These are phyloP conservation scores for Ganoderma resinaceum DNA, from an alignment of 1,284 basidiomycete species.

Conservation along the genomic window DNA sequence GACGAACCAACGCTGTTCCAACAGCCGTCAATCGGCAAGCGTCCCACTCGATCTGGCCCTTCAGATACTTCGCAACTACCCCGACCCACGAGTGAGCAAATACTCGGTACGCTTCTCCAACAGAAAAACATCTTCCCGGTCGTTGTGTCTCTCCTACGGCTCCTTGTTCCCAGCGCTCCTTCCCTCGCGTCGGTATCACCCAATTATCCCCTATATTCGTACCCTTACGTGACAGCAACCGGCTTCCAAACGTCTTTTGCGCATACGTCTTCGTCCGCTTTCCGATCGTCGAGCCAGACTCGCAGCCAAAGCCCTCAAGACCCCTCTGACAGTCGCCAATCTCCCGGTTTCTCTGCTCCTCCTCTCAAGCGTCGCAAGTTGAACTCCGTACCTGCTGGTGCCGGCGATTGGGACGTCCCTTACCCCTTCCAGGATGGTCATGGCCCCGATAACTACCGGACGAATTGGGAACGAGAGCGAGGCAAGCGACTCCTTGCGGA, in stretches of 20 bases:
- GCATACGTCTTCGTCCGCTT: background rate
- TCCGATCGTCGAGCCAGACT: background rate
- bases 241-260: background rate
- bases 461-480: slow-evolving; percentile 68
- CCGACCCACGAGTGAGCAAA: slow-evolving; percentile 59
- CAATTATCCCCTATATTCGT: slow-evolving; percentile 16
- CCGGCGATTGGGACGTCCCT: slow-evolving; percentile 80
- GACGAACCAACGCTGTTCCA: slow-evolving; percentile 47
- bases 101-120: slow-evolving; percentile 61
- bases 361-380: slow-evolving; percentile 66
- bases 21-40: slow-evolving; percentile 28
- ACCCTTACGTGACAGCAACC: slow-evolving; percentile 13
- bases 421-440: slow-evolving; percentile 76
- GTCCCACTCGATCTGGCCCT: slow-evolving; percentile 18
- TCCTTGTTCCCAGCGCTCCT: slow-evolving; percentile 39
- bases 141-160: slow-evolving; percentile 62
- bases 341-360: slow-evolving; percentile 32
- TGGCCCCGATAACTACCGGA: slow-evolving; percentile 65
- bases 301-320: slow-evolving; percentile 10
- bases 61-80: slow-evolving; percentile 50
- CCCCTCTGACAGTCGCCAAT: background rate
- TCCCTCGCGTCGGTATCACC: slow-evolving; percentile 24
- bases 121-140: slow-evolving; percentile 75
- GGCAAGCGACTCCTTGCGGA: slow-evolving; percentile 66
- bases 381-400: slow-evolving; percentile 73